These are phyloP conservation scores for Ceratocystis harringtonii DNA, from an alignment of 2,329 filamentous ascomycete genomes.

Conservation along the genomic window DNA sequence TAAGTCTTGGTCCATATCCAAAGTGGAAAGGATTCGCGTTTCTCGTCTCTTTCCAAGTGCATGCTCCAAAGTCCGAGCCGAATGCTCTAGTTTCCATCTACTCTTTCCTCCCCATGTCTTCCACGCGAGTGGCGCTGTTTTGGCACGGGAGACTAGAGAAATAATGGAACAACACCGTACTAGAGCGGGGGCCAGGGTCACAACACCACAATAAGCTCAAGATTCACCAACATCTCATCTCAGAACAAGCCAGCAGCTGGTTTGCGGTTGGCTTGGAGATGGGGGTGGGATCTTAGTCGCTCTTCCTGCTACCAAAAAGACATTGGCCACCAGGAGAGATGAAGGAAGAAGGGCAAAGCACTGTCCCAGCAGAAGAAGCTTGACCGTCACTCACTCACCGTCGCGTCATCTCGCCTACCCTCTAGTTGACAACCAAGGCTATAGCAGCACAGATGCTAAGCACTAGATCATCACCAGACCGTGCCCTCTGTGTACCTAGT, in stretches of 20 bases:
- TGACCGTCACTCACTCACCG: neutral
- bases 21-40: neutral
- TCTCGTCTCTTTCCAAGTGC: neutral
- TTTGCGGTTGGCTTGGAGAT: too few relatives aligned
- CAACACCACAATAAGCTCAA: neutral
- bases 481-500: neutral
- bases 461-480: neutral
- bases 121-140: conserved; percentile 7
- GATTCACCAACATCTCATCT: neutral
- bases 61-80: neutral
- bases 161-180: neutral
- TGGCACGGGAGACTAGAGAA: neutral
- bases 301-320: too few relatives aligned
- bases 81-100: neutral
- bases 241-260: too few relatives aligned
- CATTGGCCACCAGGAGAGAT: neutral
- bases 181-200: neutral
- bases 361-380: neutral
- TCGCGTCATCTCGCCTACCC: neutral
- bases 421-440: neutral
- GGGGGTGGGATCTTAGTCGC: too few relatives aligned
- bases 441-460: neutral
- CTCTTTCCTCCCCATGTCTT: neutral
- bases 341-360: neutral
- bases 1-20: neutral